Evolutionary conservation across 1,139 yeast genomes (phyloP).

Genomic region (Petasospora fabianii): DNA sequence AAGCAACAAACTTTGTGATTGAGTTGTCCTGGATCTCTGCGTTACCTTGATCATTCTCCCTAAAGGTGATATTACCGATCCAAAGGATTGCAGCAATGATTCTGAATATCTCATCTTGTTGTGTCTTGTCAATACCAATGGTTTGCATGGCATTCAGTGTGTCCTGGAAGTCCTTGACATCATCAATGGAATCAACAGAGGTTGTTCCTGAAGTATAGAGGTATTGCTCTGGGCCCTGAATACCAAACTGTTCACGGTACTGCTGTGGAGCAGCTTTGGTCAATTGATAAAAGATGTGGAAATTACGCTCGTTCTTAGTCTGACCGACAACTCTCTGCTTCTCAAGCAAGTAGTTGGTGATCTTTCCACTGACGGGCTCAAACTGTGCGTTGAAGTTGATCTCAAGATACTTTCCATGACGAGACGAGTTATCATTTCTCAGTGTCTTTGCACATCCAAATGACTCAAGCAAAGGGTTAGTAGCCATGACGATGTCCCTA

Average conservation of each 20-base stretch:
- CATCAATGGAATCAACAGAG: slow-evolving; percentile 83
- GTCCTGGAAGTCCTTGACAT: slow-evolving; percentile 69
- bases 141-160: slow-evolving; percentile 83
- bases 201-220: slow-evolving; percentile 87
- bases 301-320: slow-evolving; percentile 87
- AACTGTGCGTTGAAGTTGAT: slow-evolving; percentile 77
- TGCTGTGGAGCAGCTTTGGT: slow-evolving; percentile 86
- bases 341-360: slow-evolving; percentile 90
- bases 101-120: slow-evolving; percentile 88
- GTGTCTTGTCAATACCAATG: slow-evolving; percentile 76
- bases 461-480: slow-evolving; percentile 92
- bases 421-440: slow-evolving; percentile 91
- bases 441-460: slow-evolving; percentile 98
- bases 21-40: slow-evolving; percentile 77
- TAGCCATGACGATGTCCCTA: slow-evolving; percentile 96
- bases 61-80: slow-evolving; percentile 89
- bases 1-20: slow-evolving; percentile 92
- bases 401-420: slow-evolving; percentile 96
- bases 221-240: slow-evolving; percentile 92
- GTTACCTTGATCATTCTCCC: slow-evolving; percentile 84
- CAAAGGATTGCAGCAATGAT: slow-evolving; percentile 83
- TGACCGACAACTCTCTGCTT: slow-evolving; percentile 96
- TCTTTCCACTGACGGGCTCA: slow-evolving; percentile 93
- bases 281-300: slow-evolving; percentile 95
- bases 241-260: slow-evolving; percentile 80